Evolutionary conservation across 805 yeast species (phyloP).

Genomic region (Schizosaccharomyces japonicus): DNA sequence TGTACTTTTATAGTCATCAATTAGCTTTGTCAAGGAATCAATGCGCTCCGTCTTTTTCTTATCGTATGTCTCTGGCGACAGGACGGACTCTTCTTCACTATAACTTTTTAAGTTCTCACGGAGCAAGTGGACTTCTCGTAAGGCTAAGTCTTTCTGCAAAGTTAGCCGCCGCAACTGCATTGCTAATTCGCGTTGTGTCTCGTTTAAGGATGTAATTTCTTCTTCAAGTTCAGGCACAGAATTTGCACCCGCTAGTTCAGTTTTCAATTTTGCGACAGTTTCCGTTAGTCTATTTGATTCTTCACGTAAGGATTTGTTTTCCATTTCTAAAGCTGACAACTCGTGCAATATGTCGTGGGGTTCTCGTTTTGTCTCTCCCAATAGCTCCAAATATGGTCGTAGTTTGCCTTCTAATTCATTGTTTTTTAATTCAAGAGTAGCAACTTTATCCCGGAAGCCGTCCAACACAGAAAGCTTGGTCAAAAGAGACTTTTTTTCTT

Average conservation of each 20-base stretch:
- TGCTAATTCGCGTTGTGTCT: neutral
- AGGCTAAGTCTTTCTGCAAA: conserved; percentile 28
- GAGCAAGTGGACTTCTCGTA: conserved; percentile 34
- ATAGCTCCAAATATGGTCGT: too few species aligned
- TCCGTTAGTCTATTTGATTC: too few species aligned
- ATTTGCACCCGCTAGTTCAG: too few species aligned
- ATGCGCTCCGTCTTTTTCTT: conserved; percentile 13
- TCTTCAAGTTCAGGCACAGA: neutral
- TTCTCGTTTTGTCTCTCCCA: too few species aligned
- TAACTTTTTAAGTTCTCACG: conserved; percentile 31
- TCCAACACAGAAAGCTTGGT: conserved; percentile 20
- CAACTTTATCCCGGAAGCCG: conserved; percentile 21
- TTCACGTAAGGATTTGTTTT: too few species aligned
- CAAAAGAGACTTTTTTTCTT: conserved; percentile 24
- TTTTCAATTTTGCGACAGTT: too few species aligned
- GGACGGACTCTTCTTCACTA: conserved; percentile 18
- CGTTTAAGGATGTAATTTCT: neutral
- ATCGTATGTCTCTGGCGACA: conserved; percentile 10
- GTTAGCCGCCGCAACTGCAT: conserved; percentile 18
- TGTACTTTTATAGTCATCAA: conserved; percentile 33
- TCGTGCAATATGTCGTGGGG: too few species aligned
- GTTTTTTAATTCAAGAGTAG: conserved; percentile 26
- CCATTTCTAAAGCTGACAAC: too few species aligned
- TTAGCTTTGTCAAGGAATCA: conserved; percentile 22
- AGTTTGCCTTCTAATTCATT: conserved; percentile 24